A percentile compares a stretch with the other conserved stretches of the same genome.
phyloP scores from a whole-genome alignment of 208 protist genomes.

The Leishmania aethiopica region DNA sequence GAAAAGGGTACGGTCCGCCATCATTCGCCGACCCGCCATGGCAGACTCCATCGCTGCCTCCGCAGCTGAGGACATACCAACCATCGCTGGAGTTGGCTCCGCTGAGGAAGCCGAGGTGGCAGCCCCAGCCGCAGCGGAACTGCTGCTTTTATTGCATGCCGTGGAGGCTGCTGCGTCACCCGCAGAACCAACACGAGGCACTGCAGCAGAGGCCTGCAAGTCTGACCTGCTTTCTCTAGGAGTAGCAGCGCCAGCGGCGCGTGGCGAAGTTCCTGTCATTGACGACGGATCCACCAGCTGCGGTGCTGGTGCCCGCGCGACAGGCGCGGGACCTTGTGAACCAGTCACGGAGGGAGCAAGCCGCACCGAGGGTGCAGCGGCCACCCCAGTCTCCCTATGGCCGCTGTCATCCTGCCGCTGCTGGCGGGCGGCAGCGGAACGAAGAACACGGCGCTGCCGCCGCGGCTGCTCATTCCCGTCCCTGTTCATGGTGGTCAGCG shows the following conservation, averaged over 20 bases:
- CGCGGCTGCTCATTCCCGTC: not conserved
- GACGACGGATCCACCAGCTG: conserved; percentile 15
- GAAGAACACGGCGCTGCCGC: conserved; percentile 21
- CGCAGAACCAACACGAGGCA: not conserved
- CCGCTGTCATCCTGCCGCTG: not conserved
- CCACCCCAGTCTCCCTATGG: not conserved
- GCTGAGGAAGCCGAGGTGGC: not conserved
- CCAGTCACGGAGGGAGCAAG: not conserved
- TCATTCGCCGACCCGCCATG: conserved; percentile 6
- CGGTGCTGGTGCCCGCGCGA: conserved; percentile 13
- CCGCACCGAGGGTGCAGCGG: conserved; percentile 2
- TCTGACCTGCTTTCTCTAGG: not conserved
- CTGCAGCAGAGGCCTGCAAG: not conserved
- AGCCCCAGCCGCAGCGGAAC: not conserved
- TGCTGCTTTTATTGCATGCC: not conserved
- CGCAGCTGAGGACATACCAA: conserved; percentile 7
- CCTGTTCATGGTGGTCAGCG: not conserved
- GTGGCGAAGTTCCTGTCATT: not conserved
- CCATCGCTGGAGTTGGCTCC: not conserved
- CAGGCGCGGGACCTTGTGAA: not conserved
- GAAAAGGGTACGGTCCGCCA: conserved; percentile 64
- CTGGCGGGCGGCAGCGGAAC: conserved; percentile 7
- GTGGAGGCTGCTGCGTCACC: not conserved
- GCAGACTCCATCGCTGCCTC: conserved; percentile 18
- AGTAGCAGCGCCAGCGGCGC: not conserved